Evolutionary conservation across 352 stramenopile species (phyloP).

Genomic region (Thalassiosira mediterranea): DNA sequence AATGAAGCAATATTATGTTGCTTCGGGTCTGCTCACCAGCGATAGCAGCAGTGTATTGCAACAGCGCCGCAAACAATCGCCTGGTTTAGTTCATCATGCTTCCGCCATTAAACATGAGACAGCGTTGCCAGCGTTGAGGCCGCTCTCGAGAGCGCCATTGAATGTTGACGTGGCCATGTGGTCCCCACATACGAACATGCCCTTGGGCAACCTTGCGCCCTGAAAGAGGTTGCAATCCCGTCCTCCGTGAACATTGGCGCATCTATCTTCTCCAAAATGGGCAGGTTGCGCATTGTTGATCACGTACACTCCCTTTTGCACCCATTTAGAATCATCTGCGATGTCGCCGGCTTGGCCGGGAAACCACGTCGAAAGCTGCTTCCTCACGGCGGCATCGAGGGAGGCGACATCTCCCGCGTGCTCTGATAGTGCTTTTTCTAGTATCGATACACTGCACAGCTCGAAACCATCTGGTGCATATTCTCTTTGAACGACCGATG

Average conservation of each 20-base stretch:
- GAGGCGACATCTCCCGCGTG: slow-evolving; percentile 57
- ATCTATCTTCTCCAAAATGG: slow-evolving; percentile 58
- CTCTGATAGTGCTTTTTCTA: slow-evolving; percentile 62
- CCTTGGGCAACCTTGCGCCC: slow-evolving; percentile 57
- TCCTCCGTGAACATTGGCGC: slow-evolving; percentile 75
- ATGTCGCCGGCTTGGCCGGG: slow-evolving; percentile 58
- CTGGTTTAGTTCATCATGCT: no score
- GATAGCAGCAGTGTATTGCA: no score
- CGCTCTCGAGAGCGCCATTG: slow-evolving; percentile 81
- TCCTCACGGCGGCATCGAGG: slow-evolving; percentile 65
- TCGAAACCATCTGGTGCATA: slow-evolving; percentile 73
- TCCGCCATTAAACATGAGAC: no score
- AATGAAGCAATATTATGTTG: no score
- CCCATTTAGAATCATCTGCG: slow-evolving; percentile 61
- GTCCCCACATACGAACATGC: slow-evolving; percentile 79
- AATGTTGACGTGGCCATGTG: slow-evolving; percentile 82
- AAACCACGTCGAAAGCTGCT: slow-evolving; percentile 74
- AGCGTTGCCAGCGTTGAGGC: slow-evolving; percentile 58
- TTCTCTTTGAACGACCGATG: slow-evolving; percentile 68
- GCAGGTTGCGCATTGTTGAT: slow-evolving; percentile 80
- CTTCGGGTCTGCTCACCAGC: no score
- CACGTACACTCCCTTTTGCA: slow-evolving; percentile 69
- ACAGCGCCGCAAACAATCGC: no score
- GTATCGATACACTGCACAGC: slow-evolving; percentile 77
- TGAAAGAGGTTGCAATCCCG: slow-evolving; percentile 56